Evolutionary conservation across 208 protist genomes (phyloP), one percentile per base, ranked within the genome.

Genomic region (Willaertia magna): DNA sequence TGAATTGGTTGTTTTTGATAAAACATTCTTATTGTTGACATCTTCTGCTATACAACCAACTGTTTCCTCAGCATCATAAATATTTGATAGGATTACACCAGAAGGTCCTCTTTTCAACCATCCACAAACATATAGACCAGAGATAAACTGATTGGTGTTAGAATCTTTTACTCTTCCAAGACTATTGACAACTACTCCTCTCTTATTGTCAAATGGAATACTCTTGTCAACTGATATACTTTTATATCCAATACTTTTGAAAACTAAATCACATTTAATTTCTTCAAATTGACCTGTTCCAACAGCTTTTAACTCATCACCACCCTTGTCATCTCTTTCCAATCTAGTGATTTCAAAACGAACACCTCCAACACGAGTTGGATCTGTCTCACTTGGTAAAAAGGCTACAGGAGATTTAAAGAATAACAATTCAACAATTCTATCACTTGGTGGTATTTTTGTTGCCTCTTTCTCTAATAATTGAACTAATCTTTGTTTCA

Each of bases 31-130:
- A 16, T 30, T 42, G 4, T 6, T 30, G 52, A 34, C n/a, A 42
- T 89, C 26, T 22, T 44, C 46, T 6, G n/a, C 12, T 39, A 89
- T 76, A 20, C 47, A 9, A 42, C 40, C 47, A 42, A 48, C 83
- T n/a, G 86, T 89, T 30, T 90, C 86, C n/a, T 87, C 20, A 20
- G 86, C 88, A 84, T 92, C 88, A 52, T 14, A 39, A 22, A 90
- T 79, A 51, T 87, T 90, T 34, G 75, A 88, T 18, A 94, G 82
- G 49, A 98, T 97, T 67, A 96, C 92, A 11, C 96, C 96, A 74
- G 90, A 92, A 30, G 95, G 92, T 14, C 96, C 96, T 43, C 92
- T 94, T 89, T 96, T 96, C 75, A 91, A 90, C 96, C 96, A 98
- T 18, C 96, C 96, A 39, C 91, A 87, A 87, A 91, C 94, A 90